These are phyloP conservation scores for Pseudogymnoascus sp. DNA, from an alignment of 2,329 filamentous ascomycete genomes.

Conservation along the genomic window DNA sequence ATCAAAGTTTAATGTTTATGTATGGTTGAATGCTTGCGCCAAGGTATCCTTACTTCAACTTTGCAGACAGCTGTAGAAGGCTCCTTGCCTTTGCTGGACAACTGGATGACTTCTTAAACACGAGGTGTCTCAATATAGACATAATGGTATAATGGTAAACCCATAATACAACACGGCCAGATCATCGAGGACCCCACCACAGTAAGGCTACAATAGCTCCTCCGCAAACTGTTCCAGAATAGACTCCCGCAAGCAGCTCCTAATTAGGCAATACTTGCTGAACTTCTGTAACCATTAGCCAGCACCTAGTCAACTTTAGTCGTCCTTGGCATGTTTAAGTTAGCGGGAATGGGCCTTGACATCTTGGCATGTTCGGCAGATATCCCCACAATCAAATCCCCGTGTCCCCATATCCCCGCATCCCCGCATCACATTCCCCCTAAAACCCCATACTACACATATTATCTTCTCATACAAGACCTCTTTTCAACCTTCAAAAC, in stretches of 20 bases:
- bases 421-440: not conserved
- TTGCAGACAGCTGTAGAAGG: not conserved
- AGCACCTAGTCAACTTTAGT: not conserved
- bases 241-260: slow-evolving; percentile 1
- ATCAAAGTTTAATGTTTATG: not conserved
- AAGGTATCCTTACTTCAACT: not conserved
- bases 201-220: not conserved
- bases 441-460: not conserved
- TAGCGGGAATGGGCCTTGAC: not conserved
- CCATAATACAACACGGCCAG: not conserved
- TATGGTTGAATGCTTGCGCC: not conserved
- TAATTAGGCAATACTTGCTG: slow-evolving; percentile 4
- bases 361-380: slow-evolving; percentile 1
- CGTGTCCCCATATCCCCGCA: not conserved
- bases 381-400: not conserved
- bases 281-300: slow-evolving; percentile 4
- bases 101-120: not conserved
- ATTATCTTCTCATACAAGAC: not conserved
- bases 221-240: not conserved
- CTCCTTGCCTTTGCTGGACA: not conserved
- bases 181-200: not conserved
- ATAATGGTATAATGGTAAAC: not conserved
- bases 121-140: not conserved
- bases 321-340: slow-evolving; percentile 6
- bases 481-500: not conserved